These are phyloP conservation scores for Clavulina sp. DNA, from an alignment of 768 basidiomycete species.

Conservation along the genomic window DNA sequence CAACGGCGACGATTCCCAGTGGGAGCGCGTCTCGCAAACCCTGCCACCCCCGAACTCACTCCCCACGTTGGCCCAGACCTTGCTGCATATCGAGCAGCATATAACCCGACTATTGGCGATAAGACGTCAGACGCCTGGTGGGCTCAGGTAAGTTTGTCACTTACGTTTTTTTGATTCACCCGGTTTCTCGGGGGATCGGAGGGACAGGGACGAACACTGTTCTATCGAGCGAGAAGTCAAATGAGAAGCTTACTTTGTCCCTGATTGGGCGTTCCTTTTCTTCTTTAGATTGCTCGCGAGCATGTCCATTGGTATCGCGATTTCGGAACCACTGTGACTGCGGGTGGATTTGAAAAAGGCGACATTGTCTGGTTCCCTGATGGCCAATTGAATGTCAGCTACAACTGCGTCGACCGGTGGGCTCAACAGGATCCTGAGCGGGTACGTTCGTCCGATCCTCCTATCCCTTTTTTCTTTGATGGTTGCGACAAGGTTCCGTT, in stretches of 20 bases:
- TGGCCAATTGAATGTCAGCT: constrained; percentile 77
- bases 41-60: too few species aligned
- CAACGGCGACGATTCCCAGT: too few species aligned
- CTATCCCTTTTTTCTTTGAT: background rate
- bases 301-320: constrained; percentile 76
- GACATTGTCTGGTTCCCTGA: constrained; percentile 96
- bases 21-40: too few species aligned
- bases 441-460: constrained; percentile 12
- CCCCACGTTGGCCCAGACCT: constrained; percentile 71
- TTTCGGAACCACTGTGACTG: constrained; percentile 70
- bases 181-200: too few species aligned
- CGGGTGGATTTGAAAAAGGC: constrained; percentile 68
- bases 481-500: too few species aligned
- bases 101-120: constrained; percentile 57
- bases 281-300: constrained; percentile 49
- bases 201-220: too few species aligned
- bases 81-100: constrained; percentile 50
- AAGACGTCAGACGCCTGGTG: constrained; percentile 75
- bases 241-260: too few species aligned
- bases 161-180: background rate
- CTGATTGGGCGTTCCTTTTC: background rate
- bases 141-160: constrained; percentile 39
- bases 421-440: constrained; percentile 73
- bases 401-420: constrained; percentile 97
- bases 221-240: too few species aligned